These are phyloP conservation scores for Sporothrix brasiliensis DNA, from an alignment of 2,329 filamentous ascomycete genomes.

Conservation along the genomic window DNA sequence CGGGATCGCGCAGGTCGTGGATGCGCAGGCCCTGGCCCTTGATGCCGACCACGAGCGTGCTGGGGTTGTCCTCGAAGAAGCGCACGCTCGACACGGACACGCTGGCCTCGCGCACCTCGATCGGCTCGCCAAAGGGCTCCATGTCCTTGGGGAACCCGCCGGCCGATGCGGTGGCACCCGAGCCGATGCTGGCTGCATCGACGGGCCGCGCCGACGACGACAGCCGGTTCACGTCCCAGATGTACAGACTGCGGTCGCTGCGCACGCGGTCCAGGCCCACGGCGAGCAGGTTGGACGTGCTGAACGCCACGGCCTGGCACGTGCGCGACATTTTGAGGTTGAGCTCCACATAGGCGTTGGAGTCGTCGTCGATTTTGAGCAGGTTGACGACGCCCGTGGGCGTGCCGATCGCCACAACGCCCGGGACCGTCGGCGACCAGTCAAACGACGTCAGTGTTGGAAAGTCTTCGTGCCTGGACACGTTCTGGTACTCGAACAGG, in stretches of 20 bases:
- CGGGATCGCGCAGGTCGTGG: conserved; percentile 67
- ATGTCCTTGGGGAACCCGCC: conserved; percentile 56
- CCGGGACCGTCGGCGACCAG: conserved; percentile 65
- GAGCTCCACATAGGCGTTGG: conserved; percentile 66
- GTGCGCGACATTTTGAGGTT: conserved; percentile 74
- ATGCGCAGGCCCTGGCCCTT: conserved; percentile 74
- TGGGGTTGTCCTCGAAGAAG: conserved; percentile 77
- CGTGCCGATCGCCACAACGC: conserved; percentile 74
- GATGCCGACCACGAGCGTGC: conserved; percentile 74
- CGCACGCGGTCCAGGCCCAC: conserved; percentile 79
- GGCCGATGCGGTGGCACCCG: conserved; percentile 36
- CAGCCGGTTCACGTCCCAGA: conserved; percentile 74
- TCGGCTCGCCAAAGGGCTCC: conserved; percentile 58
- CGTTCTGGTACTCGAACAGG: conserved; percentile 59
- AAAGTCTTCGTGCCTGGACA: conserved; percentile 64
- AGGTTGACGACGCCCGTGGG: conserved; percentile 75
- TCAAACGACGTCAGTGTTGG: conserved; percentile 67
- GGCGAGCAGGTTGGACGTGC: conserved; percentile 69
- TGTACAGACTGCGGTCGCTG: conserved; percentile 79
- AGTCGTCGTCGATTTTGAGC: conserved; percentile 70
- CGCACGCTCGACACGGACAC: conserved; percentile 81
- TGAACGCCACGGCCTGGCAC: conserved; percentile 82
- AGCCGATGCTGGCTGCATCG: neutral
- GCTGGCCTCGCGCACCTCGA: conserved; percentile 63
- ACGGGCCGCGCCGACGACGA: conserved; percentile 45